These are phyloP conservation scores for Schoenoplectus tabernaemontani DNA, from an alignment of 202 grass and related monocot genomes.

Conservation along the genomic window DNA sequence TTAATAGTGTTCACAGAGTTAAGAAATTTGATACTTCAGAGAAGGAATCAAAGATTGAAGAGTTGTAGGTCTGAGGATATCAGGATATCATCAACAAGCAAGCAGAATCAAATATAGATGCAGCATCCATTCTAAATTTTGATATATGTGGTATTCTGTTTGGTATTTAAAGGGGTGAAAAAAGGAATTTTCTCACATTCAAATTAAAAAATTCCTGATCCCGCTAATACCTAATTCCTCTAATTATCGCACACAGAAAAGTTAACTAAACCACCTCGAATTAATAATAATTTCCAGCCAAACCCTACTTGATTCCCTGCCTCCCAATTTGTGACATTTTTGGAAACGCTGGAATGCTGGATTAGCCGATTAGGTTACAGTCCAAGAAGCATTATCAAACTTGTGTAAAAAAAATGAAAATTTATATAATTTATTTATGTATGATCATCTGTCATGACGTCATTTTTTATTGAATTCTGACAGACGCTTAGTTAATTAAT, in stretches of 20 bases:
- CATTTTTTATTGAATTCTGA: neutral
- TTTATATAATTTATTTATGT: neutral
- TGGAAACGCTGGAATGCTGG: neutral
- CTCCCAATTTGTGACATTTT: conserved; percentile 19
- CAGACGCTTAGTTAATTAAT: neutral
- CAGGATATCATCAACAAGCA: no score
- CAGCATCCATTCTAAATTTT: no score
- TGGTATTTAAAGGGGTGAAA: no score
- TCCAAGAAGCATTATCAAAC: conserved; percentile 3
- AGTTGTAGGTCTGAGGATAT: no score
- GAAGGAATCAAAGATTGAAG: no score
- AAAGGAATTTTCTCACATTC: no score
- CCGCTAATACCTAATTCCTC: neutral
- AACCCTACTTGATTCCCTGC: conserved; percentile 5
- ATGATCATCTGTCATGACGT: conserved; percentile 18
- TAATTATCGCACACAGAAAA: neutral
- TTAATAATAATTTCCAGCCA: conserved; percentile 1
- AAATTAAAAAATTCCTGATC: no score
- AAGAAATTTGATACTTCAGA: no score
- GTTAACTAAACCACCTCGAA: neutral
- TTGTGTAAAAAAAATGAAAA: neutral
- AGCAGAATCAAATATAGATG: no score
- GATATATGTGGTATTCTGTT: no score
- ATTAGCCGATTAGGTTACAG: neutral
- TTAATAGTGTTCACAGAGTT: no score